phyloP scores from a whole-genome alignment of 768 basidiomycete species.

The Dentipellis fragilis region DNA sequence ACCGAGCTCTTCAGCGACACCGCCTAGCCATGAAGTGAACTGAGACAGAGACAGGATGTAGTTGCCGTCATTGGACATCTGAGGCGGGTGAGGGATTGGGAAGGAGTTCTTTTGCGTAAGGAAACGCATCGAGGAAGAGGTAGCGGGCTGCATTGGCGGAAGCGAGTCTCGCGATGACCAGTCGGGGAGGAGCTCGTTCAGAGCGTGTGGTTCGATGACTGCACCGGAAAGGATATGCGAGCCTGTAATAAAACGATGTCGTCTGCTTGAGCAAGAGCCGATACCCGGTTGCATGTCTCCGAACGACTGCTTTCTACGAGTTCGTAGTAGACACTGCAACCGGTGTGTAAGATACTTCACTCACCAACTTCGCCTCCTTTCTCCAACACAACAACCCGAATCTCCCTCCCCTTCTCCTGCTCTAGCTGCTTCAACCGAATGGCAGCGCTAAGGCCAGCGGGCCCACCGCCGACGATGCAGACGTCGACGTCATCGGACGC shows the following conservation, averaged over 20 bases:
- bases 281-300: too few relatives aligned
- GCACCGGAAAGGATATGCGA: slow-evolving; percentile 94
- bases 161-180: slow-evolving; percentile 63
- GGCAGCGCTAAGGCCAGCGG: slow-evolving; percentile 92
- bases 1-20: slow-evolving; percentile 76
- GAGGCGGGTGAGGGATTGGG: slow-evolving; percentile 91
- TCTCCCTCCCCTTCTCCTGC: slow-evolving; percentile 62
- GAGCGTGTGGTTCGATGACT: slow-evolving; percentile 85
- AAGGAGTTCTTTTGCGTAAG: slow-evolving; percentile 60
- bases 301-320: neutral
- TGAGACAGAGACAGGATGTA: slow-evolving; percentile 85
- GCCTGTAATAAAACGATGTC: slow-evolving; percentile 33
- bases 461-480: slow-evolving; percentile 93
- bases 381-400: slow-evolving; percentile 90
- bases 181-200: slow-evolving; percentile 83
- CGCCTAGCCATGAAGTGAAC: slow-evolving; percentile 82
- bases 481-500: slow-evolving; percentile 92
- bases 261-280: neutral
- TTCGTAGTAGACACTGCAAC: neutral
- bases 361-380: slow-evolving; percentile 89
- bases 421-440: slow-evolving; percentile 93
- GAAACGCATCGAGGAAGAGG: slow-evolving; percentile 75
- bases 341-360: slow-evolving; percentile 19
- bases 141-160: slow-evolving; percentile 74
- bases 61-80: slow-evolving; percentile 93